A percentile compares a stretch with the other conserved stretches of the same genome.
Conservation (phyloP, 257 asterid genomes). For the Euphrasia confusa region DNA sequence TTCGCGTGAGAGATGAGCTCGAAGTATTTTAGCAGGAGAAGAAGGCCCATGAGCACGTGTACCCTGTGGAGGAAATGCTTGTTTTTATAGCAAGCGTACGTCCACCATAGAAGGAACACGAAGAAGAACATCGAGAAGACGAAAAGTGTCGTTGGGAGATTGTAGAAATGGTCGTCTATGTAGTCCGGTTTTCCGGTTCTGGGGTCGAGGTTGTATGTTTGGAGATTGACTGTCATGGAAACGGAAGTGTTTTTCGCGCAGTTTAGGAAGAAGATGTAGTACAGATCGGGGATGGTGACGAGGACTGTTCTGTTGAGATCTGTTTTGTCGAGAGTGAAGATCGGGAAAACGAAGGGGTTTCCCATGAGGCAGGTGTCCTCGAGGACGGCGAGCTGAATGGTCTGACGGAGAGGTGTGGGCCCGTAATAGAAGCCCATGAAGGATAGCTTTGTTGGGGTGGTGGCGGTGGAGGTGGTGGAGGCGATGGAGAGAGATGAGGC, state of each 20-base stretch:
- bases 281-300: conserved; percentile 19
- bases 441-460: conserved; percentile 21
- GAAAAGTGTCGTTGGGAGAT: conserved; percentile 28
- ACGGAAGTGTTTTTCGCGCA: conserved; percentile 32
- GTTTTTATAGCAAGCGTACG: conserved; percentile 22
- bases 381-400: conserved; percentile 26
- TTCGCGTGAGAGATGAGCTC: conserved; percentile 22
- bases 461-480: conserved; percentile 4
- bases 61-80: conserved; percentile 24
- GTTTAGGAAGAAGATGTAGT: conserved; percentile 36
- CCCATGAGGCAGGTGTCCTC: conserved; percentile 32
- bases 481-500: not conserved
- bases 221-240: conserved; percentile 29
- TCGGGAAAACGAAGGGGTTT: conserved; percentile 36
- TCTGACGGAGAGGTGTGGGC: conserved; percentile 30
- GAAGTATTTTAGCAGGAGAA: conserved; percentile 26
- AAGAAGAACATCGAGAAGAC: conserved; percentile 21
- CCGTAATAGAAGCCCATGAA: conserved; percentile 38
- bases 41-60: conserved; percentile 32
- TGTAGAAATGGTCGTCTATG: conserved; percentile 32
- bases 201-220: conserved; percentile 28
- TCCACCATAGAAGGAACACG: conserved; percentile 23
- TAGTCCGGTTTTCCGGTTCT: conserved; percentile 27
- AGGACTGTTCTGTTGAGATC: not conserved
- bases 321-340: conserved; percentile 8